Percentiles rank a stretch among this genome's conserved stretches.
Conservation (phyloP, 2,329 filamentous ascomycete genomes). For the Trematosphaeria pertusa region DNA sequence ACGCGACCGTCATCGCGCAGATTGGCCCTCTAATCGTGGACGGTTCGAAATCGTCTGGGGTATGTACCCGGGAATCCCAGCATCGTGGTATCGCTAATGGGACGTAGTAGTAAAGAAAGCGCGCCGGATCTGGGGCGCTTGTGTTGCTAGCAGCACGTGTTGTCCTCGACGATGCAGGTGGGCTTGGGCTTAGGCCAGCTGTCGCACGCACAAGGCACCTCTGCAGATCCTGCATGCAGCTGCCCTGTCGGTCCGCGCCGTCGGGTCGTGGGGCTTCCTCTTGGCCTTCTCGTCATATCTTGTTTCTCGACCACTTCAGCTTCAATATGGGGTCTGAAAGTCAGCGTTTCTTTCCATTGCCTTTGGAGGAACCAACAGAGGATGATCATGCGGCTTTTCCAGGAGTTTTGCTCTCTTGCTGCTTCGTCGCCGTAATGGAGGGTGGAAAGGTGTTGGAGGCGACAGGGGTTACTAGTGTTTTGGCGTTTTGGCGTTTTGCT, state of each 20-base stretch:
- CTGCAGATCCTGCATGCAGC: background rate
- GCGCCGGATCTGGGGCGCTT: background rate
- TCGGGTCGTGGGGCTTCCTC: background rate
- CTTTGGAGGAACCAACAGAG: too few relatives aligned
- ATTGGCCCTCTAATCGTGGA: conserved; percentile 39
- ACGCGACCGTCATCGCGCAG: conserved; percentile 42
- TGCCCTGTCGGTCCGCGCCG: background rate
- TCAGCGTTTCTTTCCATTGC: too few relatives aligned
- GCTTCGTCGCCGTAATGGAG: background rate
- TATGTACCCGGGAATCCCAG: conserved; percentile 14
- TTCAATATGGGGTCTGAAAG: background rate
- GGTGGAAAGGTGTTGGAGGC: background rate
- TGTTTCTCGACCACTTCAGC: background rate
- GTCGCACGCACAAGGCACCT: background rate
- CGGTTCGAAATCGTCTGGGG: conserved; percentile 30
- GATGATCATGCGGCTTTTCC: background rate
- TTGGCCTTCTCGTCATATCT: background rate
- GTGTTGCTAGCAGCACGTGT: background rate
- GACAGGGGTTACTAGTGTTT: conserved; percentile 1
- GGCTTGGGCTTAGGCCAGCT: background rate
- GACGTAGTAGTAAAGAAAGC: conserved; percentile 18
- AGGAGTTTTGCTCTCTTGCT: background rate
- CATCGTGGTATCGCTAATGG: conserved; percentile 14
- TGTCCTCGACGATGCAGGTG: background rate
- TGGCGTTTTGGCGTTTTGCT: too few relatives aligned